phyloP scores from a whole-genome alignment of 352 stramenopile genomes.

The Phytophthora pisi region DNA sequence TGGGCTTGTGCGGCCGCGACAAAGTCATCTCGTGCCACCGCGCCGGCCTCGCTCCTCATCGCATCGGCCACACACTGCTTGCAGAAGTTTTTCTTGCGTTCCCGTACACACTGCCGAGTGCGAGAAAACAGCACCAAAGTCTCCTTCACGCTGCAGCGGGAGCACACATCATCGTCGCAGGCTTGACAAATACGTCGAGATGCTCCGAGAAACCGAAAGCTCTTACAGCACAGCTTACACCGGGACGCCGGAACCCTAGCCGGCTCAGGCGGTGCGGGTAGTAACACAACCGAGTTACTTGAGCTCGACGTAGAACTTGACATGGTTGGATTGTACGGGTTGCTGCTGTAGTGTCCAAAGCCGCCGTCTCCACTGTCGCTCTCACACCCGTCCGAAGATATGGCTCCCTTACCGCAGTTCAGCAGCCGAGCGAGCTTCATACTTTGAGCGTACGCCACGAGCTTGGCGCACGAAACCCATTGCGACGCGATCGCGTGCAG shows the following conservation, averaged over 20 bases:
- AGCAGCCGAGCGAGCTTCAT: conserved; percentile 49
- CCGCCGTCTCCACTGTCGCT: conserved; percentile 29
- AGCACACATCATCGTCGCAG: conserved; percentile 40
- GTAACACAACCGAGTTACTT: conserved; percentile 24
- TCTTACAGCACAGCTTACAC: conserved; percentile 45
- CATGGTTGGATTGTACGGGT: conserved; percentile 23
- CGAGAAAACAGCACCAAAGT: conserved; percentile 35
- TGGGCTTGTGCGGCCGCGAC: conserved; percentile 16
- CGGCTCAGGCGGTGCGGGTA: conserved; percentile 25
- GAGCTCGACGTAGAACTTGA: conserved; percentile 42
- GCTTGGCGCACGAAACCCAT: conserved; percentile 37
- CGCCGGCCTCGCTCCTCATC: conserved; percentile 32
- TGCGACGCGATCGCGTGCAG: conserved; percentile 36
- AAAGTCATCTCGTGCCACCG: conserved; percentile 39
- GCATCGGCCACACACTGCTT: conserved; percentile 43
- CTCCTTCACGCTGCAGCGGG: conserved; percentile 35
- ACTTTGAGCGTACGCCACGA: conserved; percentile 45
- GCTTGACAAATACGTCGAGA: conserved; percentile 35
- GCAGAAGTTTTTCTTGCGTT: conserved; percentile 40
- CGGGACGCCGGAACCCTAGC: conserved; percentile 25
- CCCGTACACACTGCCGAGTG: conserved; percentile 15
- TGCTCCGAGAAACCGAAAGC: conserved; percentile 38
- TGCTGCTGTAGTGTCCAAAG: conserved; percentile 9
- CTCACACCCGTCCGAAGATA: conserved; percentile 36
- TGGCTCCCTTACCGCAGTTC: conserved; percentile 26